Conservation (phyloP, 2,329 filamentous ascomycete genomes). For the Colletotrichum sp. region DNA sequence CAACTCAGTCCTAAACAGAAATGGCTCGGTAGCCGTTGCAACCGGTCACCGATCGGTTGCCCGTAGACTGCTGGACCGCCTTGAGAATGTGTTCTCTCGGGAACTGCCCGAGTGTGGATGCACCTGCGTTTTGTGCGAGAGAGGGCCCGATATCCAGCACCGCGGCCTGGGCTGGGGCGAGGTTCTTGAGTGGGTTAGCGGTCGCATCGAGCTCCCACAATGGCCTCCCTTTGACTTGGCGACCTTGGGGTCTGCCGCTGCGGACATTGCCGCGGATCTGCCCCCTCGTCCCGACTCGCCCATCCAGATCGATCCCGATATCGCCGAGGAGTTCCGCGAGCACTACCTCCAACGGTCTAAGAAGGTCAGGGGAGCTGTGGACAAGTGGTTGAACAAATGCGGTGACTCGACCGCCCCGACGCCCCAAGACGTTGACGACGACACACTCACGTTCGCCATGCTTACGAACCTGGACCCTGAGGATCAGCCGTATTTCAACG, state of each 20-base stretch:
- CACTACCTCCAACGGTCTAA: constrained; percentile 92
- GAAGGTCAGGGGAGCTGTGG: constrained; percentile 90
- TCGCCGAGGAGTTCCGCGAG: constrained; percentile 90
- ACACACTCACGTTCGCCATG: constrained; percentile 92
- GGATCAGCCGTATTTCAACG: constrained; percentile 82
- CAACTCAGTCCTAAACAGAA: constrained; percentile 77
- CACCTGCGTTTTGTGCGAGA: constrained; percentile 81
- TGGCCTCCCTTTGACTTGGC: constrained; percentile 89
- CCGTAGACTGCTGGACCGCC: constrained; percentile 82
- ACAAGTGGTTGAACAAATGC: constrained; percentile 86
- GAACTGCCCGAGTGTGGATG: constrained; percentile 91
- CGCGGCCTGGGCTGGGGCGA: constrained; percentile 92
- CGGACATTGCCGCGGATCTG: constrained; percentile 63
- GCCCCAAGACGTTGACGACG: constrained; percentile 90
- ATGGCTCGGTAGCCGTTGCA: constrained; percentile 90
- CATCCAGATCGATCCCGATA: constrained; percentile 86
- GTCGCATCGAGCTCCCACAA: constrained; percentile 80
- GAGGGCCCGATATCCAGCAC: constrained; percentile 59
- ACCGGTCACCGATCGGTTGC: constrained; percentile 97
- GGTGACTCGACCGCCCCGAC: constrained; percentile 75
- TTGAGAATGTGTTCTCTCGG: constrained; percentile 93
- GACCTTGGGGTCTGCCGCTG: constrained; percentile 64
- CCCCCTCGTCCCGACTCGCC: constrained; percentile 64
- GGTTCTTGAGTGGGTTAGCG: constrained; percentile 90
- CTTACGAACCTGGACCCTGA: constrained; percentile 81